Evolutionary conservation across 2,329 filamentous ascomycete species (phyloP), one percentile per base, ranked within the genome.

Genomic region (Dactylellina haptotyla): DNA sequence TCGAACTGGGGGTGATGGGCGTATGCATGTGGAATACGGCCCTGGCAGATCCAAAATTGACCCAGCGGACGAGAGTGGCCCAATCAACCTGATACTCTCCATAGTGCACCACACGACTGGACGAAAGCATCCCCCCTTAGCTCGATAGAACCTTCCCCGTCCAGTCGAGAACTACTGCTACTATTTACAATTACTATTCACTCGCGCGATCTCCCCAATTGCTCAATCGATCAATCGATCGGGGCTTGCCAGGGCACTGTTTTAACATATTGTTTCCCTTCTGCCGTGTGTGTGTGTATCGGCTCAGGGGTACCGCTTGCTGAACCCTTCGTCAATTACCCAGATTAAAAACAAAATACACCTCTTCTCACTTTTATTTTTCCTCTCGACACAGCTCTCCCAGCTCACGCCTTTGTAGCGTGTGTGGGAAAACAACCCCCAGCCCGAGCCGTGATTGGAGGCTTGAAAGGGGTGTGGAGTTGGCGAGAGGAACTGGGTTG

Each of bases 241-340:
- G n/a, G n/a, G n/a, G n/a, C n/a, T n/a, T n/a, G 45, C n/a, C 41
- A 5, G 5, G 41, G n/a, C 25, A 9, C 9, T 45, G 20, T 45
- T 45, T 45, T 23, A 4, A 6, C 41, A 8, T 45, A 4, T 16
- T 16, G 10, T 43, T 43, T 45, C 9, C 18, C 9, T 20, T 45
- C 8, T 8, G 16, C 9, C 41, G 30, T 34, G 30, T 34, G 6
- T 20, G n/a, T n/a, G n/a, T n/a, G n/a, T n/a, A n/a, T n/a, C n/a
- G n/a, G n/a, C 41, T 50, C 45, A 50, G 45, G 45, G 45, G 45
- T 28, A 12, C 12, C 30, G 45, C 45, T n/a, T n/a, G n/a, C n/a
- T n/a, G n/a, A n/a, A n/a, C n/a, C 45, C 20, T 46, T 50, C 23
- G 26, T 20, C 16, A 25, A 50, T 50, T 50, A 50, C 45, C 45